A percentile compares a stretch with the other conserved stretches of the same genome.
Conservation (phyloP, 768 basidiomycete genomes). For the Suillus subluteus region DNA sequence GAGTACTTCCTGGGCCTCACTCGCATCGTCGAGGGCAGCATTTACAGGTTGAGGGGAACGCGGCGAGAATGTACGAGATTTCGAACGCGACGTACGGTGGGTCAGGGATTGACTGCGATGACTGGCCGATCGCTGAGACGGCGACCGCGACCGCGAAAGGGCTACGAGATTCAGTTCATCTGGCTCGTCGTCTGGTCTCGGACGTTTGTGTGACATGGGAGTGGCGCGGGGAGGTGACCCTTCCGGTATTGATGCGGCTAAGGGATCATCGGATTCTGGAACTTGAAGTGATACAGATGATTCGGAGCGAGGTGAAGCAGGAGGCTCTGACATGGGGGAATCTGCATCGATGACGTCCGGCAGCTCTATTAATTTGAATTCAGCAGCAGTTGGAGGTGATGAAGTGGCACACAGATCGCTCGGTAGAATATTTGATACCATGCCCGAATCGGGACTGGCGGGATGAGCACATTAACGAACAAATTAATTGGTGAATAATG, state of each 20-base stretch:
- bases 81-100: constrained; percentile 21
- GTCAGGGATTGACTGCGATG: constrained; percentile 23
- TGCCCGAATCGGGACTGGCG: constrained; percentile 45
- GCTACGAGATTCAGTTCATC: constrained; percentile 13
- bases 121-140: constrained; percentile 22
- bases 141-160: constrained; percentile 23
- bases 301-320: constrained; percentile 30
- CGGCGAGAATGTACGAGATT: constrained; percentile 16
- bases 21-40: constrained; percentile 1
- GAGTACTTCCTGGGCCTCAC: constrained; percentile 10
- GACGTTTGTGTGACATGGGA: constrained; percentile 18
- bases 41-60: constrained; percentile 15
- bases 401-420: constrained; percentile 32
- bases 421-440: constrained; percentile 41
- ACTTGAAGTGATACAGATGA: constrained; percentile 30
- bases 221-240: constrained; percentile 23
- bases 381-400: constrained; percentile 17
- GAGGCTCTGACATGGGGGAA: constrained; percentile 39
- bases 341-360: constrained; percentile 24
- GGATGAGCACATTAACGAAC: constrained; percentile 11
- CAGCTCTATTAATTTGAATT: constrained; percentile 16
- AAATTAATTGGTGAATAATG: constrained; percentile 7
- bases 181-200: constrained; percentile 15
- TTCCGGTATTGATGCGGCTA: constrained; percentile 16
- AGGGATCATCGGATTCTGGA: constrained; percentile 24